A percentile compares a stretch with the other conserved stretches of the same genome.
phyloP scores from a whole-genome alignment of 1,284 basidiomycete genomes.

The Boletus chippewaensis region DNA sequence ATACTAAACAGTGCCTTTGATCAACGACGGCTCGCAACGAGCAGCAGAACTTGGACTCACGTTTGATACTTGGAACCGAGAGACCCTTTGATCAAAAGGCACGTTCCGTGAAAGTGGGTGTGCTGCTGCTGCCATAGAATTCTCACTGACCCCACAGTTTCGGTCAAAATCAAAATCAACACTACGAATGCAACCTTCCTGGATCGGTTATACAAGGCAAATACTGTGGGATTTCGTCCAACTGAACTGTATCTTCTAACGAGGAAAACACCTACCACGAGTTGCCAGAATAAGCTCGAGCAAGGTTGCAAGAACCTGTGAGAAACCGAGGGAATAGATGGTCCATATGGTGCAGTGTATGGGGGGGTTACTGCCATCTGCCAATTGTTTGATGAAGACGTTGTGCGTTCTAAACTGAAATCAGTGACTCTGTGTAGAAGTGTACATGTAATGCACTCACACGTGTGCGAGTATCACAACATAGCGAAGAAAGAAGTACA shows the following conservation, averaged over 20 bases:
- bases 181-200: constrained; percentile 13
- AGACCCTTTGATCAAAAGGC: constrained; percentile 10
- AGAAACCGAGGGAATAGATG: constrained; percentile 3
- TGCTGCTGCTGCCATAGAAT: constrained; percentile 2
- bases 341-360: constrained; percentile 15
- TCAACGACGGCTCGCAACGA: neutral
- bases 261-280: constrained; percentile 9
- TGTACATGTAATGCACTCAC: constrained; percentile 8
- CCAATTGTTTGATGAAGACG: constrained; percentile 8
- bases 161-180: constrained; percentile 10
- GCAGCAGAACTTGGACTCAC: constrained; percentile 4
- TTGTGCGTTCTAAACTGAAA: constrained; percentile 14
- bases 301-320: constrained; percentile 11
- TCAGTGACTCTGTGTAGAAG: neutral
- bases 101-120: neutral
- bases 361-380: constrained; percentile 13
- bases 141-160: constrained; percentile 5
- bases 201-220: constrained; percentile 22
- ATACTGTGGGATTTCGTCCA: constrained; percentile 10
- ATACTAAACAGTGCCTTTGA: constrained; percentile 5
- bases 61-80: constrained; percentile 1
- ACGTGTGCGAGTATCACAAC: constrained; percentile 10
- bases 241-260: neutral
- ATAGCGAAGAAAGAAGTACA: constrained; percentile 23
- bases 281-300: constrained; percentile 19